Base-by-base conservation (phyloP, 2,329 filamentous ascomycete genomes). In the Macrophomina tecta region DNA sequence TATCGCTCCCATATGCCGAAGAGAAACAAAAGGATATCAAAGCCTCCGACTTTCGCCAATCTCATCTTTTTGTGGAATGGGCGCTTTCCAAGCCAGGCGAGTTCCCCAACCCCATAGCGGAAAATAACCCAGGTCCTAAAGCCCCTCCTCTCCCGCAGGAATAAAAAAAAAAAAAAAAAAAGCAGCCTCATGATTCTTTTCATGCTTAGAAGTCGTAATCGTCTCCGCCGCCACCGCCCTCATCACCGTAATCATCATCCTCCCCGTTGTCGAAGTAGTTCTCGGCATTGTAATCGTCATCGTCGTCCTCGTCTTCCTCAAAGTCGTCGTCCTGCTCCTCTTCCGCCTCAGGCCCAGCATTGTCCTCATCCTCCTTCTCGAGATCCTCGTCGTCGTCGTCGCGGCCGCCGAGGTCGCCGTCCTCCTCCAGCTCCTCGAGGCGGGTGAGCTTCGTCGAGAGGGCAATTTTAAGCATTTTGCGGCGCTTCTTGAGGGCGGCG, bases 241-340 rank as follows among this genome's bases (percentile, higher is more conserved):
- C 78, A 42, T 78, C 86, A 52, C 82, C 85, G 67, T 84, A 85
- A 56, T 80, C 72, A 69, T 85, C 87, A 65, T 84, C 86, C 61
- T 86, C 87, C 6, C 87, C 87, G 65, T 82, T 85, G 69, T 87
- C 85, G 71, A 88, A 88, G 79, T 90, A 89, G 69, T 89, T 83
- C 71, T 90, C 87, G 1, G 85, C 87, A 70, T 89, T 86, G 71
- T 90, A 89, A 73, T 89, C 87, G 4, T 85, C 87, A 65, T 87
- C 85, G 12, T 87, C 87, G 52, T 88, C 86, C 30, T 86, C 85
- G 52, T 87, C 84, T 69, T 87, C 89, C 64, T 87, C 85, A 67
- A 87, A 84, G 64, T 88, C 86, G 6, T 84, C 80, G 38, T 85
- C 82, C 68, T 86, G 83, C 49, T 85, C 83, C 23, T 84, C 81